Conservation (phyloP, 2,329 filamentous ascomycete genomes). For the Penicillium sp. region DNA sequence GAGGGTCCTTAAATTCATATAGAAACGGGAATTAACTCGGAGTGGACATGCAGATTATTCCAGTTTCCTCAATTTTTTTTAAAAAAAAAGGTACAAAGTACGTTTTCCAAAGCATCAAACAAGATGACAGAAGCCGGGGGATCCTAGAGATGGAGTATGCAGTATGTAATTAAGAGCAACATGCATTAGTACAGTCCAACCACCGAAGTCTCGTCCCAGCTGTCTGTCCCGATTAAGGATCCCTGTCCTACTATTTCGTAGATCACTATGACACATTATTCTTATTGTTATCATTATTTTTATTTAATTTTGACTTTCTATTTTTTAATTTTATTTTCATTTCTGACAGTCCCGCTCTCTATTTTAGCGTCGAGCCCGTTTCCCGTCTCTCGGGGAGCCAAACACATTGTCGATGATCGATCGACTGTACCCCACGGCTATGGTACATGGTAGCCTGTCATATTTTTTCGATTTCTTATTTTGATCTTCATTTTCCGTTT, state of each 20-base stretch:
- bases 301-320: not conserved
- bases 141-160: slow-evolving; percentile 19
- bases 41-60: slow-evolving; percentile 15
- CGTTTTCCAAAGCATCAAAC: slow-evolving; percentile 1
- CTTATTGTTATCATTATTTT: not conserved
- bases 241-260: slow-evolving; percentile 20
- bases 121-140: slow-evolving; percentile 18
- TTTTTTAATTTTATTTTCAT: not conserved
- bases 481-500: not conserved
- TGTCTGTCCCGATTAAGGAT: slow-evolving; percentile 12
- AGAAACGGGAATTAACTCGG: slow-evolving; percentile 2
- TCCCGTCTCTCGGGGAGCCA: slow-evolving; percentile 2
- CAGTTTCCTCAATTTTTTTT: slow-evolving; percentile 6
- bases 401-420: slow-evolving; percentile 19
- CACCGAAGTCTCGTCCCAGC: not conserved
- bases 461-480: not conserved
- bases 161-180: slow-evolving; percentile 10
- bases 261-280: slow-evolving; percentile 10
- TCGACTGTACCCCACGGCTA: slow-evolving; percentile 6
- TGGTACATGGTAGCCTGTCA: not conserved
- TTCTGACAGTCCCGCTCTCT: slow-evolving; percentile 5
- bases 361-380: slow-evolving; percentile 3
- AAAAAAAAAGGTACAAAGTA: not conserved
- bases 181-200: slow-evolving; percentile 15
- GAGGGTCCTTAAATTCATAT: slow-evolving; percentile 5